phyloP scores from a whole-genome alignment of 768 basidiomycete species.

The Dendrothele bispora region DNA sequence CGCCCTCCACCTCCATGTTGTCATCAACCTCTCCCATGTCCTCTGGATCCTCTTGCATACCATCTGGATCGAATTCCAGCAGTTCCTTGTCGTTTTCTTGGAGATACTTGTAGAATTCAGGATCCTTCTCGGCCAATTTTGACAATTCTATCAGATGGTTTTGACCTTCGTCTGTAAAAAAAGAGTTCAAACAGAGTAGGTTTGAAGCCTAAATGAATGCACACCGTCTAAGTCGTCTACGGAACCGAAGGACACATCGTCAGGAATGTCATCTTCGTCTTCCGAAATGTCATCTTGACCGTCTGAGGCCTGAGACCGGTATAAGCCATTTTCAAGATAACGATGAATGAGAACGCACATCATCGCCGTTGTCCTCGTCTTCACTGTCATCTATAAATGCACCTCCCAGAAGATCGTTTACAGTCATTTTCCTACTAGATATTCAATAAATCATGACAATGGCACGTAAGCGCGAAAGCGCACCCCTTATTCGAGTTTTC shows the following conservation, averaged over 20 bases:
- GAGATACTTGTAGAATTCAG: constrained; percentile 98
- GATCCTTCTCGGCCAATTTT: constrained; percentile 91
- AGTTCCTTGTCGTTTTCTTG: constrained; percentile 93
- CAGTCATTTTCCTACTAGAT: constrained; percentile 58
- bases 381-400: constrained; percentile 70
- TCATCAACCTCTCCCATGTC: constrained; percentile 47
- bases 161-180: constrained; percentile 60
- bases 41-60: constrained; percentile 41
- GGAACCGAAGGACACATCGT: constrained; percentile 71
- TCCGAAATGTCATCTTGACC: constrained; percentile 41
- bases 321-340: constrained; percentile 1
- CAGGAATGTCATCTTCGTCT: constrained; percentile 37
- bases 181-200: background rate
- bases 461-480: background rate
- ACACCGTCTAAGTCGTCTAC: constrained; percentile 76
- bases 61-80: constrained; percentile 69
- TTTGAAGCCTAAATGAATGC: background rate
- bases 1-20: constrained; percentile 46
- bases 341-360: constrained; percentile 12
- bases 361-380: constrained; percentile 42
- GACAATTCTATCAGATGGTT: constrained; percentile 81
- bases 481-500: constrained; percentile 12
- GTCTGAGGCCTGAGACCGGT: constrained; percentile 19
- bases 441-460: constrained; percentile 10
- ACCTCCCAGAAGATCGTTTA: constrained; percentile 75